Percentiles rank a stretch among this genome's conserved stretches.
These are phyloP conservation scores for Lentinula guzmanii DNA, from an alignment of 768 basidiomycete species.

Conservation along the genomic window DNA sequence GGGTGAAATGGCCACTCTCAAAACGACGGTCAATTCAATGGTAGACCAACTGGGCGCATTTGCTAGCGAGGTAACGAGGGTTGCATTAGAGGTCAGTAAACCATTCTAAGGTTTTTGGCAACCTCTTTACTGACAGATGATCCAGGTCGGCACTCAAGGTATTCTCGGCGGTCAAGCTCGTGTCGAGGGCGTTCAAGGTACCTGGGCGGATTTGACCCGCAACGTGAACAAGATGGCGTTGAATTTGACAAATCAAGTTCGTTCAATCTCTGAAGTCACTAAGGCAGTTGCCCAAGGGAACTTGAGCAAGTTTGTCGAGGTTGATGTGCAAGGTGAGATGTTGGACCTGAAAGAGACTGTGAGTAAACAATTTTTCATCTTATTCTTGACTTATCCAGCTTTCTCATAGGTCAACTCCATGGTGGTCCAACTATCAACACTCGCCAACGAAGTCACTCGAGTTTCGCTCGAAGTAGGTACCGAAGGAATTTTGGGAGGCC, in stretches of 20 bases:
- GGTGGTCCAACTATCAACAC: conserved; percentile 74
- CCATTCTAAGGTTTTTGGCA: not conserved
- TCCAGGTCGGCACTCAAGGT: conserved; percentile 70
- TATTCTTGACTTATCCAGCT: conserved; percentile 54
- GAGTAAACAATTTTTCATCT: conserved; percentile 28
- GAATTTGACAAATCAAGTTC: conserved; percentile 57
- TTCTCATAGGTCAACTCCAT: conserved; percentile 74
- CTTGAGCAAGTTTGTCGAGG: conserved; percentile 76
- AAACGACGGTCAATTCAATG: conserved; percentile 90
- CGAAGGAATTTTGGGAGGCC: conserved; percentile 90
- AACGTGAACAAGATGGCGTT: conserved; percentile 92
- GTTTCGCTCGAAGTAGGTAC: conserved; percentile 91
- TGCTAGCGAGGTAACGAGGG: conserved; percentile 75
- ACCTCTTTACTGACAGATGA: conserved; percentile 16
- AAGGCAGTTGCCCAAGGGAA: conserved; percentile 86
- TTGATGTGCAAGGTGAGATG: conserved; percentile 90
- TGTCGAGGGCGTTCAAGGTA: conserved; percentile 88
- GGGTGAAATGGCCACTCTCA: conserved; percentile 80
- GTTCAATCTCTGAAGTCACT: conserved; percentile 88
- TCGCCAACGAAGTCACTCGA: conserved; percentile 82
- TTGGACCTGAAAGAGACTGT: conserved; percentile 81
- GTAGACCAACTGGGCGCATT: conserved; percentile 86
- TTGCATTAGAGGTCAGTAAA: conserved; percentile 72
- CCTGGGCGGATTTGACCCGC: conserved; percentile 86
- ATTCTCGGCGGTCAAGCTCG: conserved; percentile 87